Base-by-base conservation (phyloP, 2,329 filamentous ascomycete species). In the Stagonosporopsis rhizophila region DNA sequence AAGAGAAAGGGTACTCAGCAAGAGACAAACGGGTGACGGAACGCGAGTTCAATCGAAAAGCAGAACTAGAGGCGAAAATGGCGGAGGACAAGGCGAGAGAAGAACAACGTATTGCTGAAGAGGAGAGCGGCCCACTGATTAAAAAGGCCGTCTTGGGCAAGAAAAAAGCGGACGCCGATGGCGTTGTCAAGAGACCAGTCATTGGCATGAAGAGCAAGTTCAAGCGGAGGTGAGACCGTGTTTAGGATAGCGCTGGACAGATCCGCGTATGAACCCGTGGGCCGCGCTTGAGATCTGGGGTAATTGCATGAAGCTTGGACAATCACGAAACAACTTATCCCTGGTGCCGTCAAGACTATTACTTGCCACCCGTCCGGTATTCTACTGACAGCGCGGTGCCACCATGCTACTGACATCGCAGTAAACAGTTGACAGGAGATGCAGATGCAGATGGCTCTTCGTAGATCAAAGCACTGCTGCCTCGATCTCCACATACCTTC, bases 11-110 rank as follows among this genome's bases (percentile, higher is more conserved):
- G 1, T 99, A 96, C 73, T 96, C 91, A 14, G 87, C 89, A 12
- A 84, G 91, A 23, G 90, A 96, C 69, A 94, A 92, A 77, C 85
- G 91, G 50, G 86, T 96, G 44, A 94, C 89, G 0, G 94, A 98
- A 78, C 89, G 88, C 15, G 94, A 97, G 74, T 96, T 96, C 75
- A 97, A 96, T 72, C 83, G 87, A 47, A 92, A 90, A 76, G 92
- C 96, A 84, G 93, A 97, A 77, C 93, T 97, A 60, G 93, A 97
- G 79, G 83, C 89, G 3, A 87, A 96, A 77, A 97, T 97, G 90
- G 92, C 89, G 0, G 88, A 89, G 62, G 93, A 97, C 72, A 91
- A 92, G 74, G 85, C 85, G 54, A 79, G 82, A 19, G 87, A 90
- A 60, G 85, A 89, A 65, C 81, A 85, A 59, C 78, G 81, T 39